These are phyloP conservation scores for Lolium perenne DNA, from an alignment of 176 grass and related monocot genomes.

Conservation along the genomic window DNA sequence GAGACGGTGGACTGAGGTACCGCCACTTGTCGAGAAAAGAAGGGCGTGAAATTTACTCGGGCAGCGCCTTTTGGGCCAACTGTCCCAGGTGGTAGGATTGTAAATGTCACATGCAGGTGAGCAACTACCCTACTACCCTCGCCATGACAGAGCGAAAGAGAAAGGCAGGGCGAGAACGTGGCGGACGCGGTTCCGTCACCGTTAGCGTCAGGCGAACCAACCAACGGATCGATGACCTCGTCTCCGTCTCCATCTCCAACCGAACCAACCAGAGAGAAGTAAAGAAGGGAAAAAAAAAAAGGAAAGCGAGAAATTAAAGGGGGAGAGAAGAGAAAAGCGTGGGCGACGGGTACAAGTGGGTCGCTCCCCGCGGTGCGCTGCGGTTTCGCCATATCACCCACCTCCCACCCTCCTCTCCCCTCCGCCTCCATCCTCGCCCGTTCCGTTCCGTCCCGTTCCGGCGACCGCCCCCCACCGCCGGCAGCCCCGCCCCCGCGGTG, in stretches of 20 bases:
- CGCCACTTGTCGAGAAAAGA: not conserved
- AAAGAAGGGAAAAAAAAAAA: not conserved
- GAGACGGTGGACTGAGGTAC: not conserved
- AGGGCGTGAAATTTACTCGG: not conserved
- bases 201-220: too few relatives aligned
- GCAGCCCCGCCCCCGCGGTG: conserved; percentile 3
- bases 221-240: too few relatives aligned
- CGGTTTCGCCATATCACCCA: conserved; percentile 48
- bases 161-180: too few relatives aligned
- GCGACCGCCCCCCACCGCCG: conserved; percentile 7
- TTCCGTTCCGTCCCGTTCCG: conserved; percentile 29
- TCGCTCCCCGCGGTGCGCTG: conserved; percentile 1
- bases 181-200: conserved; percentile 11
- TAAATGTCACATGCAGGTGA: conserved; percentile 27
- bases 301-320: not conserved
- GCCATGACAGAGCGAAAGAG: not conserved
- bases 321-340: conserved; percentile 2
- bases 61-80: not conserved
- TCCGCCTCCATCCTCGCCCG: not conserved
- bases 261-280: not conserved
- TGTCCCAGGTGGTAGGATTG: conserved; percentile 25
- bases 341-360: conserved; percentile 32
- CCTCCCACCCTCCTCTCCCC: not conserved
- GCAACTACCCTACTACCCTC: not conserved
- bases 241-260: not conserved